Evolutionary conservation across 108 stramenopile species (phyloP), one percentile per base, ranked within the genome.

Genomic region (Nannochloropsis salina): DNA sequence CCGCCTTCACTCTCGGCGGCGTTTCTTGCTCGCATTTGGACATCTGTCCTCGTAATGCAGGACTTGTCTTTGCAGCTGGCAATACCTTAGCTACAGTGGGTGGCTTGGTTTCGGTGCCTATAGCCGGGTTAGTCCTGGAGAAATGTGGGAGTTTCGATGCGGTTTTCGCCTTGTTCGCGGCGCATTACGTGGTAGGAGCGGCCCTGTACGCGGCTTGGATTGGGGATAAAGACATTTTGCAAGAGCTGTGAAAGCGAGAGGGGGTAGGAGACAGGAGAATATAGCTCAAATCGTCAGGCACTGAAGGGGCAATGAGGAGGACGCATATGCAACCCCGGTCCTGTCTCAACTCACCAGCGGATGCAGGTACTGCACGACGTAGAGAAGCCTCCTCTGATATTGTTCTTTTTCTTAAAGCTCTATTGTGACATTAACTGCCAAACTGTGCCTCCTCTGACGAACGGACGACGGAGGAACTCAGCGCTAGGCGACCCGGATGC

Each of bases 161-260:
- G 43, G 86, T 87, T 11, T 83, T 87, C 21, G 20, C 41, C 20
- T 43, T 87, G 84, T 87, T 87, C 18, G 43, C 86, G 42, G 31
- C 22, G 42, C 85, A 83, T 51, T 83, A 87, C 44, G 42, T 87
- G 44, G 18, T 87, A 5, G 86, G 86, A n/a, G 51, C 74, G 31
- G 44, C 74, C 15, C 43, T 84, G 82, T 87, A 42, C 42, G 20
- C 42, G 11, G 86, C 86, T 31, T 87, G 86, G 86, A 44, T 74
- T n/a, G 86, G 86, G 43, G 86, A 84, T n/a, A 84, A 87, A 42
- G 86, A 87, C 15, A 1, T 87, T 42, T 74, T 74, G 61, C 61
- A n/a, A n/a, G 61, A n/a, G 61, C 31, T 31, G 1, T 74, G 61
- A 2, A n/a, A 74, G 61, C 20, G 61, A 74, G 61, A 74, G 61